Percentiles rank a stretch among this genome's conserved stretches.
Conservation (phyloP, 2,329 filamentous ascomycete genomes). For the Coniochaeta sp. region DNA sequence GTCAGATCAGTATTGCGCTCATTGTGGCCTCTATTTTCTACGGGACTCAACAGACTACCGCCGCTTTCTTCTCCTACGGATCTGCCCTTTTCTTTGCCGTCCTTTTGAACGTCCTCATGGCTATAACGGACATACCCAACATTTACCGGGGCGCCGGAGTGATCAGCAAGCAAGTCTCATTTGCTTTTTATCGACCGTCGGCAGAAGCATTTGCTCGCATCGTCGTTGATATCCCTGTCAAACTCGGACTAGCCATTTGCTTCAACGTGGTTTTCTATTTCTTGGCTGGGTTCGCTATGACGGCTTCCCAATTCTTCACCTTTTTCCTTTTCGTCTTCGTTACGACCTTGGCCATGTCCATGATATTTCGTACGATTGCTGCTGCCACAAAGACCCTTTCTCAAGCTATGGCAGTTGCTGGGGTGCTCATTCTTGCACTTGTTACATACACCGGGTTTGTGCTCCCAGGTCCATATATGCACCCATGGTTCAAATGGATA, state of each 20-base stretch:
- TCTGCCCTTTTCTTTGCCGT: conserved; percentile 51
- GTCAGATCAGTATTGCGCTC: conserved; percentile 48
- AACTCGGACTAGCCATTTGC: conserved; percentile 38
- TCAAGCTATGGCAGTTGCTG: conserved; percentile 46
- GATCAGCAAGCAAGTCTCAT: conserved; percentile 40
- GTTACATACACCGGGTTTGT: conserved; percentile 55
- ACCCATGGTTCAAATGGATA: conserved; percentile 70
- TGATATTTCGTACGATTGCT: no score
- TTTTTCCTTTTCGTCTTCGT: conserved; percentile 68
- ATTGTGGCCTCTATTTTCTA: conserved; percentile 58
- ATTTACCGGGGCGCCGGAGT: conserved; percentile 37
- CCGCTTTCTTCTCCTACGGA: conserved; percentile 46
- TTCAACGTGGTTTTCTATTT: conserved; percentile 56
- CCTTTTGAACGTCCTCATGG: conserved; percentile 51
- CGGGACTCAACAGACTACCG: conserved; percentile 36
- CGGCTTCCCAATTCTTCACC: conserved; percentile 65
- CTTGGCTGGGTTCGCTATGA: conserved; percentile 43
- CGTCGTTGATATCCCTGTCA: conserved; percentile 49
- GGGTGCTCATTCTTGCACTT: conserved; percentile 51
- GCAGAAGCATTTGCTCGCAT: conserved; percentile 49
- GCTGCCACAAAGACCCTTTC: conserved; percentile 60
- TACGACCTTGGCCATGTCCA: conserved; percentile 63
- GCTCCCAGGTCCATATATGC: conserved; percentile 49
- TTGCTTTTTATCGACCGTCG: conserved; percentile 45
- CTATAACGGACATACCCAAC: conserved; percentile 49